Percentiles rank a stretch among this genome's conserved stretches.
Conservation (phyloP, 148 eudicot species). For the Polygonum aviculare region DNA sequence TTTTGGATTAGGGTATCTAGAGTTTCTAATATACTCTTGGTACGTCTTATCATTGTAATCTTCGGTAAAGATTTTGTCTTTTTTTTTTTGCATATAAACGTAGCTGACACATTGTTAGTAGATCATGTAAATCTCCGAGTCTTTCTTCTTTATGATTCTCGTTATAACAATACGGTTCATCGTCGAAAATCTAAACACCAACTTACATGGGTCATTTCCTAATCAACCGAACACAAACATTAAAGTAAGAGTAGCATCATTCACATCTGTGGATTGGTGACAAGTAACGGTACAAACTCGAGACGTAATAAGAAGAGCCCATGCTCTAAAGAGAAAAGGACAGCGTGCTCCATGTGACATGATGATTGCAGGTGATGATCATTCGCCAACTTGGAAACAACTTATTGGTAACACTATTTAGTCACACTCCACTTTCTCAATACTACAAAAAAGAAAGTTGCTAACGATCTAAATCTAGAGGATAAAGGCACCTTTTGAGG, state of each 20-base stretch:
- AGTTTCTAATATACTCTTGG: no score
- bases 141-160: no score
- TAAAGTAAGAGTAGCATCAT: background rate
- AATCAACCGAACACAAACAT: no score
- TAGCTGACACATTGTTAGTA: no score
- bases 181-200: no score
- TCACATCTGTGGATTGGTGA: background rate
- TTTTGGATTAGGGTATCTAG: no score
- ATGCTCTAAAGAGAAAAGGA: background rate
- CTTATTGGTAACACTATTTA: background rate
- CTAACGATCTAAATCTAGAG: background rate
- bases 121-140: no score
- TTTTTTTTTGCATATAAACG: no score
- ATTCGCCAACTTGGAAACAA: background rate
- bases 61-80: no score
- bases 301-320: background rate
- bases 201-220: no score
- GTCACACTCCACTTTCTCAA: background rate
- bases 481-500: background rate
- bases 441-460: background rate
- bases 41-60: no score
- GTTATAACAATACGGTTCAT: no score
- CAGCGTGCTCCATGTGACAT: conserved; percentile 7
- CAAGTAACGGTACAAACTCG: background rate
- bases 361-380: background rate